Evolutionary conservation across 768 basidiomycete species (phyloP).

Genomic region (Gautieria morchelliformis): DNA sequence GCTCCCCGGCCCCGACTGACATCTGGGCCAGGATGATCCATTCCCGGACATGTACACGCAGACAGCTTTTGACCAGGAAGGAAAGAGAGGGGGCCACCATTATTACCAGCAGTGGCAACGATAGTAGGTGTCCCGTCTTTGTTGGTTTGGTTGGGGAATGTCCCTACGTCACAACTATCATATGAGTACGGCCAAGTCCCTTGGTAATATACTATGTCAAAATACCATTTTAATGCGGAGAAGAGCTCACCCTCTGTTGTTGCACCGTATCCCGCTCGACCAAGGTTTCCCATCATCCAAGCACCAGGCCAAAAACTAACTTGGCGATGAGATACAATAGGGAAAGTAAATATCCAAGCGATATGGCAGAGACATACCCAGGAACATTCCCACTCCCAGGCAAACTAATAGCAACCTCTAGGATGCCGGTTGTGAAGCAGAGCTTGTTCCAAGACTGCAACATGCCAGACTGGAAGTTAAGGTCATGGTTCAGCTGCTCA

Average conservation of each 20-base stretch:
- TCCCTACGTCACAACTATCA: conserved; percentile 78
- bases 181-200: conserved; percentile 75
- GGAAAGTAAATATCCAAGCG: conserved; percentile 17
- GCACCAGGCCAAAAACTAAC: conserved; percentile 56
- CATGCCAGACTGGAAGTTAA: conserved; percentile 72
- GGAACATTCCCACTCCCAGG: conserved; percentile 52
- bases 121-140: conserved; percentile 50
- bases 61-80: conserved; percentile 83
- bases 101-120: conserved; percentile 34
- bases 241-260: conserved; percentile 69
- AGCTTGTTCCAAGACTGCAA: conserved; percentile 88
- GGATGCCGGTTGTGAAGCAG: conserved; percentile 88
- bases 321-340: background rate
- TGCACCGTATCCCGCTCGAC: conserved; percentile 80
- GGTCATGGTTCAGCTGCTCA: conserved; percentile 58
- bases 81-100: conserved; percentile 52
- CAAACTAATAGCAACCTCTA: conserved; percentile 71
- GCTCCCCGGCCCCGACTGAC: conserved; percentile 60
- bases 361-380: conserved; percentile 78
- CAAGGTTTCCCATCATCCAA: conserved; percentile 83
- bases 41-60: conserved; percentile 78
- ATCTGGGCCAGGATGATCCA: conserved; percentile 82
- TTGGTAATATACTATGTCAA: background rate
- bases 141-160: conserved; percentile 69
- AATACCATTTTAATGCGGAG: background rate